Evolutionary conservation across 2,329 filamentous ascomycete genomes (phyloP).

Genomic region (Penicillium sp.): DNA sequence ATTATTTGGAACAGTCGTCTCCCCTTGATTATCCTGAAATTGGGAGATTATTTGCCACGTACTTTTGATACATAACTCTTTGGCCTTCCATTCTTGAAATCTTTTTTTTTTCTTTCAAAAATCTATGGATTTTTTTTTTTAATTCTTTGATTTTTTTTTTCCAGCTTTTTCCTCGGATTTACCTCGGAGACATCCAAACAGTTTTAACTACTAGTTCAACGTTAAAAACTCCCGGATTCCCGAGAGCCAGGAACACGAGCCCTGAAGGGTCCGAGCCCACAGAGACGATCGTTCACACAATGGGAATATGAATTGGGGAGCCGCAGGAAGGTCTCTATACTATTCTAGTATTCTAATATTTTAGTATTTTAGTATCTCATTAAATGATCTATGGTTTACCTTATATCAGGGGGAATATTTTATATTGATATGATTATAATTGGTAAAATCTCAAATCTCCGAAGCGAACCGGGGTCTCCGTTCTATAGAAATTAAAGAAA

Average conservation of each 20-base stretch:
- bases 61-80: not conserved
- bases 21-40: not conserved
- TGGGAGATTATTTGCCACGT: constrained; percentile 3
- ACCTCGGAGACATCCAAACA: not conserved
- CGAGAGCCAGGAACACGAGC: constrained; percentile 16
- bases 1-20: not conserved
- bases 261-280: constrained; percentile 11
- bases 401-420: not conserved
- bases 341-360: not conserved
- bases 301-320: not conserved
- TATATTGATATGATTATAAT: too few relatives aligned
- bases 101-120: not conserved
- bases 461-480: not conserved
- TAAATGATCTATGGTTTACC: not conserved
- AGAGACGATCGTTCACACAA: constrained; percentile 10
- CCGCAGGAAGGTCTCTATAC: not conserved
- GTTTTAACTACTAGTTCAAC: not conserved
- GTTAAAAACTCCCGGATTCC: constrained; percentile 1
- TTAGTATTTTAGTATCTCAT: not conserved
- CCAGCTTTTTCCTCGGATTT: not conserved
- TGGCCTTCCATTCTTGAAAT: not conserved
- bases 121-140: not conserved
- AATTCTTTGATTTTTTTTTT: not conserved
- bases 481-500: not conserved
- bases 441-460: not conserved